A percentile compares a stretch with the other conserved stretches of the same genome.
These are phyloP conservation scores for Gossypium lobatum DNA, from an alignment of 441 rosid genomes.

Conservation along the genomic window DNA sequence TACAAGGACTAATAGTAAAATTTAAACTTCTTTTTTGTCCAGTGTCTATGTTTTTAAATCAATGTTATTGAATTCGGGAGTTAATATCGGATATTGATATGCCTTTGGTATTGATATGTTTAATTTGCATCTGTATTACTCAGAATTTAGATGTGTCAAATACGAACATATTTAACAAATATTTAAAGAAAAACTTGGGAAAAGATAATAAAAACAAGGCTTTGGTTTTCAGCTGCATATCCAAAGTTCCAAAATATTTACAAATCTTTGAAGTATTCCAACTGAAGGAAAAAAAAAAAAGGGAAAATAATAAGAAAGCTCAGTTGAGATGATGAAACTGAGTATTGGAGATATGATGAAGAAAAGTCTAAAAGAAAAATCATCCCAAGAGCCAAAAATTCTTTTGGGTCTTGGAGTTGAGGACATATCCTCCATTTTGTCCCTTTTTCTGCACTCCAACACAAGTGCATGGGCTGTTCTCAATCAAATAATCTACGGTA, in stretches of 20 bases:
- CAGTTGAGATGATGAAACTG: background rate
- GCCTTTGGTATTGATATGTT: background rate
- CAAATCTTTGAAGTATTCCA: background rate
- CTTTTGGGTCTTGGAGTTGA: constrained; percentile 73
- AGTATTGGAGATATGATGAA: background rate
- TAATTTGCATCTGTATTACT: background rate
- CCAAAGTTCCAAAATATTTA: background rate
- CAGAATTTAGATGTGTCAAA: background rate
- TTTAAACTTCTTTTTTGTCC: background rate
- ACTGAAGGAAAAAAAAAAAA: too few relatives aligned
- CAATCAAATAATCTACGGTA: constrained; percentile 74
- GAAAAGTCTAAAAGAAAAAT: background rate
- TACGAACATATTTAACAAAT: background rate
- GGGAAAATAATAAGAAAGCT: background rate
- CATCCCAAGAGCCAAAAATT: constrained; percentile 91
- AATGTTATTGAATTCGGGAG: background rate
- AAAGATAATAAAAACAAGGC: background rate
- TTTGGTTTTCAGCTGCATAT: background rate
- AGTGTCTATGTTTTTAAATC: background rate
- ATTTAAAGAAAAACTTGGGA: background rate
- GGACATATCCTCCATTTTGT: constrained; percentile 78
- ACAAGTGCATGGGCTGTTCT: constrained; percentile 72
- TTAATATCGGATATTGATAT: background rate
- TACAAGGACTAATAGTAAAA: too few relatives aligned
- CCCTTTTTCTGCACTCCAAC: constrained; percentile 82